A percentile compares a stretch with the other conserved stretches of the same genome.
These are phyloP conservation scores for Phyllosticta ampelicida DNA, from an alignment of 2,329 filamentous ascomycete species.

Conservation along the genomic window DNA sequence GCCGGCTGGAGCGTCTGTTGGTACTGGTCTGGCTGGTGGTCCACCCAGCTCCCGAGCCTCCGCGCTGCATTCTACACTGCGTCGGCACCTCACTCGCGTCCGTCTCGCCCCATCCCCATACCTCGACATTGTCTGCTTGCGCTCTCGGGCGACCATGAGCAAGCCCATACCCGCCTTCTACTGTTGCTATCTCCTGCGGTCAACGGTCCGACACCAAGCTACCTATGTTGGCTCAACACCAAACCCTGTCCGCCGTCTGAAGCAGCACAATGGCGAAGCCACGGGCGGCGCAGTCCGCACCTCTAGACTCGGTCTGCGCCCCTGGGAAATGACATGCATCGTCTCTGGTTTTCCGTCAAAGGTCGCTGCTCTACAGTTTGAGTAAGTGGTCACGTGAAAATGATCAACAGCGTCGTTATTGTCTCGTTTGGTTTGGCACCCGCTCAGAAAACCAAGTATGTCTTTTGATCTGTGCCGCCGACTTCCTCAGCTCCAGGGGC, in stretches of 20 bases:
- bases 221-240: constrained; percentile 89
- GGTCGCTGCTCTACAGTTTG: constrained; percentile 84
- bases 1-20: not conserved
- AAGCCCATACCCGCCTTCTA: constrained; percentile 74
- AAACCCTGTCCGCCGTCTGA: constrained; percentile 70
- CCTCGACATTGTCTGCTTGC: not conserved
- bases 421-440: not conserved
- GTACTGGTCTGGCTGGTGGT: not conserved
- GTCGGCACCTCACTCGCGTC: not conserved
- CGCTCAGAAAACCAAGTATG: not conserved
- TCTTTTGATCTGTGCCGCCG: not conserved
- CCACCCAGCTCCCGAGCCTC: not conserved
- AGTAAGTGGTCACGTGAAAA: constrained; percentile 46
- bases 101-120: not conserved
- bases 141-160: constrained; percentile 26
- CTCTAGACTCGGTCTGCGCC: constrained; percentile 53
- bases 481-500: not conserved
- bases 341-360: constrained; percentile 83
- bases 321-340: constrained; percentile 71
- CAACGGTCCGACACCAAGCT: constrained; percentile 54
- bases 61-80: not conserved
- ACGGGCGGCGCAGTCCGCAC: constrained; percentile 77
- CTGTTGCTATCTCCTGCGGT: constrained; percentile 84
- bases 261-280: constrained; percentile 79
- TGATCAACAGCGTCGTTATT: not conserved